Conservation (phyloP, 202 grass and related monocot genomes). For the Panicum virgatum region DNA sequence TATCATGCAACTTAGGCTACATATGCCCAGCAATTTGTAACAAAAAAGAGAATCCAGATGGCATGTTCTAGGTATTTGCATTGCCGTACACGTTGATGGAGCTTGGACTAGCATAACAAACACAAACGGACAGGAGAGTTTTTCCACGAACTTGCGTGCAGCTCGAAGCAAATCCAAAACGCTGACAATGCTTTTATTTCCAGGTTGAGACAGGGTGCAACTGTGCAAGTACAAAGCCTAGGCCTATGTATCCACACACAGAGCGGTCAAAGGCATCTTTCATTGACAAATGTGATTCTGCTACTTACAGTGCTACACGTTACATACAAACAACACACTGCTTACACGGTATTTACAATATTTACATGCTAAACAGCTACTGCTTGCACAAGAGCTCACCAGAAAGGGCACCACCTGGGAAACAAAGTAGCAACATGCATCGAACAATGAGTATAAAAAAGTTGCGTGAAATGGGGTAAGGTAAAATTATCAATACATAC, state of each 20-base stretch:
- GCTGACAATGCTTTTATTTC: neutral
- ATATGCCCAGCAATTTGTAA: neutral
- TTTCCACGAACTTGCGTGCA: too few relatives aligned
- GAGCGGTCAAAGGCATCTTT: neutral
- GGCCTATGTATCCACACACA: too few relatives aligned
- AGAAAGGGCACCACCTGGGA: constrained; percentile 96
- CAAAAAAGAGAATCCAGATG: neutral
- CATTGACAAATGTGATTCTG: constrained; percentile 12
- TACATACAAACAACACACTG: constrained; percentile 26
- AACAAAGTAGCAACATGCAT: constrained; percentile 38
- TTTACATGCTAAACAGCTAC: constrained; percentile 20
- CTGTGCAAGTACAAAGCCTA: too few relatives aligned
- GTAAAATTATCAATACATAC: constrained; percentile 45
- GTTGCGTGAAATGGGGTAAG: neutral
- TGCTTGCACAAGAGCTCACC: constrained; percentile 59
- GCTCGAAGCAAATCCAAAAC: too few relatives aligned
- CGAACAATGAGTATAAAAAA: constrained; percentile 3
- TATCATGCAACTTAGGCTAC: neutral
- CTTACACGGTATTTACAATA: constrained; percentile 75
- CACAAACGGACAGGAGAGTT: too few relatives aligned
- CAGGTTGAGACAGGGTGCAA: too few relatives aligned
- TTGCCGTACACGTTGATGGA: neutral
- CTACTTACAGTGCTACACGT: constrained; percentile 36
- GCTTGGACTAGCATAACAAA: neutral
- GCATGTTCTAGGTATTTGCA: neutral